These are phyloP conservation scores for Alloteropsis semialata DNA, from an alignment of 176 grass and related monocot genomes.

Conservation along the genomic window DNA sequence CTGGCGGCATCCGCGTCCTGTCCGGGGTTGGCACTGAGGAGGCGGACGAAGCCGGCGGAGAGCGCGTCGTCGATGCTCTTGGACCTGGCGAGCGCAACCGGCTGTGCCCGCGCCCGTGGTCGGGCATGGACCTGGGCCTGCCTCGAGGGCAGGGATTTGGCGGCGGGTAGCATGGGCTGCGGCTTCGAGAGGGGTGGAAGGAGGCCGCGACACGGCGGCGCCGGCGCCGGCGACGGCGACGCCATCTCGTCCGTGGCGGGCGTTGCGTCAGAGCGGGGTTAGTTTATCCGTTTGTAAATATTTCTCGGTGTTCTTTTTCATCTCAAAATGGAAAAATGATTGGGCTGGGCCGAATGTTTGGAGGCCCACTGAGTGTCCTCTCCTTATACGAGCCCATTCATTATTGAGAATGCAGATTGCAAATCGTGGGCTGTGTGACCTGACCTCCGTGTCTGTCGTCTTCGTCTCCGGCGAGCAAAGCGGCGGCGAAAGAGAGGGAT, in stretches of 20 bases:
- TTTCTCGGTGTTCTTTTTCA: neutral
- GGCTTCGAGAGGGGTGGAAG: constrained; percentile 24
- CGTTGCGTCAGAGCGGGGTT: neutral
- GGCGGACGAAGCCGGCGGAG: constrained; percentile 32
- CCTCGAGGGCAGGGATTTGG: neutral
- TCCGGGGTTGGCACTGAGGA: neutral
- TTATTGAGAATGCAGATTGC: neutral
- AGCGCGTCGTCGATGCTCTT: constrained; percentile 28
- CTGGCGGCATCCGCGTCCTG: neutral
- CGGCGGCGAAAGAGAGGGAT: constrained; percentile 38
- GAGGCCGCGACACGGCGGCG: constrained; percentile 6
- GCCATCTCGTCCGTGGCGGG: constrained; percentile 17
- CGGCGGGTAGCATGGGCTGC: neutral
- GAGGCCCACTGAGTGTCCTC: neutral
- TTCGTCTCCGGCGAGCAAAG: constrained; percentile 40
- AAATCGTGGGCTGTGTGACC: constrained; percentile 15
- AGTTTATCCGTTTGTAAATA: constrained; percentile 28
- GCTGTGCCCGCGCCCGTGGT: neutral
- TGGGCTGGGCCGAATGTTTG: constrained; percentile 16
- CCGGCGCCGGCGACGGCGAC: constrained; percentile 3
- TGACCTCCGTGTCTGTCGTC: neutral
- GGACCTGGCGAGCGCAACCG: constrained; percentile 5
- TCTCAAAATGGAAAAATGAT: neutral
- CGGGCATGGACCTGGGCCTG: neutral
- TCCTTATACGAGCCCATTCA: neutral